These are phyloP conservation scores for Calamus simplicifolius DNA, from an alignment of 176 grass and related monocot species.

Conservation along the genomic window DNA sequence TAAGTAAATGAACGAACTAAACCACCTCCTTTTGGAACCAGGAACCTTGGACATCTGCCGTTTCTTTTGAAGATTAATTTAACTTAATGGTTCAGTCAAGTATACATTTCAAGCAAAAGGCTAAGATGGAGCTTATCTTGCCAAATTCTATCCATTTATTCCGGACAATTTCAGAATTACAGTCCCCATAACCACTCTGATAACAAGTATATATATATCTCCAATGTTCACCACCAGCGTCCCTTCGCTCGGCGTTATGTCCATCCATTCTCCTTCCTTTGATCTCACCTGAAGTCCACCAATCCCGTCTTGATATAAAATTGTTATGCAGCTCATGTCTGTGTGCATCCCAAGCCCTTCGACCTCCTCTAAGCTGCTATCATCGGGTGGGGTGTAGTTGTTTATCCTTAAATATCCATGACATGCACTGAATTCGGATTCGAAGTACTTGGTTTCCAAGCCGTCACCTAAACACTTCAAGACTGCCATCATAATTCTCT, in stretches of 20 bases:
- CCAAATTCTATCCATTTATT: too few species aligned
- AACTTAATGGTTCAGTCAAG: too few species aligned
- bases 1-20: too few species aligned
- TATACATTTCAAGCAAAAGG: too few species aligned
- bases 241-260: background rate
- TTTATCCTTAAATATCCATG: constrained; percentile 13
- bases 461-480: constrained; percentile 6
- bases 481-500: background rate
- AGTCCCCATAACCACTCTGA: too few species aligned
- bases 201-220: background rate
- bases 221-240: constrained; percentile 1
- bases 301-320: constrained; percentile 7
- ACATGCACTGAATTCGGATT: constrained; percentile 1
- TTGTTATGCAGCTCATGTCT: constrained; percentile 9
- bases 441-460: background rate
- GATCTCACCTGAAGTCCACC: constrained; percentile 1
- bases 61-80: too few species aligned
- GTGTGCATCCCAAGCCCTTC: constrained; percentile 10
- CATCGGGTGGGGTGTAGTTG: background rate
- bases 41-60: too few species aligned
- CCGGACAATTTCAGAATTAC: too few species aligned
- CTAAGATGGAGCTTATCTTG: too few species aligned
- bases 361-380: background rate
- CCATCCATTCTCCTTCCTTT: constrained; percentile 2
- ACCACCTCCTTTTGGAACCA: too few species aligned